Conservation (phyloP, 2,329 filamentous ascomycete genomes). For the Tolypocladium endophyticum region DNA sequence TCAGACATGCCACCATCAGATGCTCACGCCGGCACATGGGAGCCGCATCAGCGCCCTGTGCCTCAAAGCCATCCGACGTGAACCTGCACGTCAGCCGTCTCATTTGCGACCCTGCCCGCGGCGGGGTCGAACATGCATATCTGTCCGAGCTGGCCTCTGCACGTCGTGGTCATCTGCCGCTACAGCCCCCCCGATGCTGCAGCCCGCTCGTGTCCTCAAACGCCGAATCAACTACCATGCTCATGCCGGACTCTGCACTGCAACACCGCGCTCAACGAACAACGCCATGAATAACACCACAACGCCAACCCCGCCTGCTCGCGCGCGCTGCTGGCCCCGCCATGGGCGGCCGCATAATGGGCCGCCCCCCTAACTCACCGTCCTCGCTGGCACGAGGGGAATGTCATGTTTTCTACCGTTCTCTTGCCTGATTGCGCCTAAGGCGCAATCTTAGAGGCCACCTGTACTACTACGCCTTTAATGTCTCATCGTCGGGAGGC, state of each 20-base stretch:
- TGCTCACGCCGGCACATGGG: not conserved
- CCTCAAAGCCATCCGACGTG: conserved; percentile 1
- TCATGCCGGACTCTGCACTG: conserved; percentile 2
- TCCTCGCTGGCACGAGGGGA: conserved; percentile 13
- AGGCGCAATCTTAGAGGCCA: not conserved
- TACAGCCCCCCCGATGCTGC: conserved; percentile 2
- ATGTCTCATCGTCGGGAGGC: not conserved
- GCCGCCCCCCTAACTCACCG: conserved; percentile 3
- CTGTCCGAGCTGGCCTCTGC: conserved; percentile 4
- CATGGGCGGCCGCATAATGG: conserved; percentile 6
- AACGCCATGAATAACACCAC: not conserved
- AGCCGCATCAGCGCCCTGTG: conserved; percentile 2
- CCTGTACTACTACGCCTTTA: conserved; percentile 1
- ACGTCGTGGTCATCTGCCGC: conserved; percentile 7
- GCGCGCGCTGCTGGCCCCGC: not conserved
- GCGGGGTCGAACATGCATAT: conserved; percentile 8
- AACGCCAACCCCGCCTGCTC: not conserved
- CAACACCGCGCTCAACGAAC: not conserved
- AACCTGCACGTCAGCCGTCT: conserved; percentile 5
- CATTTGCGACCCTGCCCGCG: conserved; percentile 1
- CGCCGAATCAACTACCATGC: conserved; percentile 7
- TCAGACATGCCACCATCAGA: not conserved
- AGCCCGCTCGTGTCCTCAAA: conserved; percentile 1
- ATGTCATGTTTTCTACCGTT: not conserved
- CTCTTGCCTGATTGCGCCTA: not conserved